Conservation (phyloP, 2,329 filamentous ascomycete species). For the Aspergillus bombycis region DNA sequence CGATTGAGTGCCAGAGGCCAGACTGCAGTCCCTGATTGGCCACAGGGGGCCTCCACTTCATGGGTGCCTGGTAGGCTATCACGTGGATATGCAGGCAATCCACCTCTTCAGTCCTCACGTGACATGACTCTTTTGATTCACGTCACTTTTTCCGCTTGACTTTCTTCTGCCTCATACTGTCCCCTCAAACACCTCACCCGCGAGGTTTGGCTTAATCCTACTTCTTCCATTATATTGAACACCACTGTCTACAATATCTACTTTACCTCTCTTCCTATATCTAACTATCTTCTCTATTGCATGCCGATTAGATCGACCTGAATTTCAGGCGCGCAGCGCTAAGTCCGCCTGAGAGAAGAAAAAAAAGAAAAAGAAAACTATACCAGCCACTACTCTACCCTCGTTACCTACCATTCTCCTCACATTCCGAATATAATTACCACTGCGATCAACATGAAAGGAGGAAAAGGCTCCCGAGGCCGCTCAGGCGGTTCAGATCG, state of each 20-base stretch:
- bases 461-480: conserved; percentile 33
- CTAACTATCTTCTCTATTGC: conserved; percentile 14
- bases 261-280: conserved; percentile 1
- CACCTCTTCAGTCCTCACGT: conserved; percentile 20
- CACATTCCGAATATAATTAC: background rate
- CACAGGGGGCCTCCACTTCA: background rate
- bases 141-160: conserved; percentile 37
- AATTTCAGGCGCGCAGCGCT: conserved; percentile 35
- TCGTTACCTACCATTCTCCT: background rate
- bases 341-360: conserved; percentile 16
- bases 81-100: conserved; percentile 18
- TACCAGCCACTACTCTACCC: background rate
- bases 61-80: conserved; percentile 18
- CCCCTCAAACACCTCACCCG: background rate
- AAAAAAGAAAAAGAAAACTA: conserved; percentile 2
- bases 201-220: background rate
- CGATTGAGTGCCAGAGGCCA: conserved; percentile 31
- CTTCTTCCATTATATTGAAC: background rate
- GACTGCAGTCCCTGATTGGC: conserved; percentile 36
- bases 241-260: background rate
- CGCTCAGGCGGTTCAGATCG: conserved; percentile 39
- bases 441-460: conserved; percentile 34
- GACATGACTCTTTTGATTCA: conserved; percentile 22
- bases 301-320: conserved; percentile 25
- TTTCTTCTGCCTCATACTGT: background rate